These are phyloP conservation scores for Cladosporium velox DNA, from an alignment of 2,329 filamentous ascomycete species.

Conservation along the genomic window DNA sequence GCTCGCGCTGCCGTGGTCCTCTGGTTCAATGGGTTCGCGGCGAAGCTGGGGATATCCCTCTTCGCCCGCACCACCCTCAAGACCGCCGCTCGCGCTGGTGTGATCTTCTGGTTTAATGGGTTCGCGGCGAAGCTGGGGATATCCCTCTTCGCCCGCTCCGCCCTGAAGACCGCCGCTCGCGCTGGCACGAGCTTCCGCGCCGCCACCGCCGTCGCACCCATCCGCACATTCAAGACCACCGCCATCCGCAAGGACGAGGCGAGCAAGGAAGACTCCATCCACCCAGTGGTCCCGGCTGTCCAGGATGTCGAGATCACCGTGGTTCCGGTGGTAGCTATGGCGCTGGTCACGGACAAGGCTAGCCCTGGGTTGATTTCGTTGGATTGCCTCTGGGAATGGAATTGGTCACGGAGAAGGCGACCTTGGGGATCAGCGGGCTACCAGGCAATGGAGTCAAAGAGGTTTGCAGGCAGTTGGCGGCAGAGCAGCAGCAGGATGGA, in stretches of 20 bases:
- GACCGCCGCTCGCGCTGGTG: conserved; percentile 17
- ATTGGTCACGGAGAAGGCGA: conserved; percentile 35
- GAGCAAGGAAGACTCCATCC: conserved; percentile 30
- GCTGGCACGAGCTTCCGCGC: conserved; percentile 18
- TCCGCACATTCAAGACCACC: conserved; percentile 27
- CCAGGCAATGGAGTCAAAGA: conserved; percentile 44
- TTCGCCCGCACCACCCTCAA: conserved; percentile 22
- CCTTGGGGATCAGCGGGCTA: conserved; percentile 61
- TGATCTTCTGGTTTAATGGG: background rate
- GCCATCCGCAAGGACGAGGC: conserved; percentile 27
- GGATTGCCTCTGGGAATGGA: no score
- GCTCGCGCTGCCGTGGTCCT: conserved; percentile 13
- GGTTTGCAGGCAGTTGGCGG: conserved; percentile 54
- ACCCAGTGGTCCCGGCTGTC: conserved; percentile 39
- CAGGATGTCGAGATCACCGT: conserved; percentile 33
- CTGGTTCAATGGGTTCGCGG: background rate
- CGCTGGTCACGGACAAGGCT: conserved; percentile 39
- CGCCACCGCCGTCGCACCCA: background rate
- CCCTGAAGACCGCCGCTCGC: conserved; percentile 17
- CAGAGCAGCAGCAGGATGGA: conserved; percentile 56
- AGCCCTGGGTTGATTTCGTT: no score
- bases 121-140: no score
- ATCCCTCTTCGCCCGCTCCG: no score
- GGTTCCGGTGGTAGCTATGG: conserved; percentile 33
- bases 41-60: no score